Evolutionary conservation across 2,329 filamentous ascomycete genomes (phyloP).

Genomic region (Aspergillus quadrilineatus): DNA sequence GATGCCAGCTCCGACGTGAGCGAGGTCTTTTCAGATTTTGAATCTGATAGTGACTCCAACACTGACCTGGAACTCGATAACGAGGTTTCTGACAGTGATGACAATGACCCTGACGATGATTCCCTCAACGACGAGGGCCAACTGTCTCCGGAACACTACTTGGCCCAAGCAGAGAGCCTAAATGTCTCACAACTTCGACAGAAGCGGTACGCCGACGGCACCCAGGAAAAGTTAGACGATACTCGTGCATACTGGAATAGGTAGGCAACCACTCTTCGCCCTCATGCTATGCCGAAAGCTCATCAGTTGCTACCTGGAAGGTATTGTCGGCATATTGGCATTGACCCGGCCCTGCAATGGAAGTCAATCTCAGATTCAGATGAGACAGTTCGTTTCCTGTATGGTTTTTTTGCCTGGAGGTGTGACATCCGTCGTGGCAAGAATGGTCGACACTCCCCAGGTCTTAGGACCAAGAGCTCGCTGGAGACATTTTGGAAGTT

Average conservation of each 20-base stretch:
- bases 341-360: slow-evolving; percentile 21
- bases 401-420: slow-evolving; percentile 25
- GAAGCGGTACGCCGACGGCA: slow-evolving; percentile 28
- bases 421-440: slow-evolving; percentile 21
- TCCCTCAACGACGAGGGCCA: slow-evolving; percentile 14
- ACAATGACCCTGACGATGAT: background rate
- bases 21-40: background rate
- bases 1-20: too few relatives aligned
- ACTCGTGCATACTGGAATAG: slow-evolving; percentile 25
- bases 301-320: slow-evolving; percentile 20
- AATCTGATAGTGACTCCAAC: background rate
- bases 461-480: slow-evolving; percentile 21
- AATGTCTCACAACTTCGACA: slow-evolving; percentile 28
- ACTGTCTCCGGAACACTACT: slow-evolving; percentile 23
- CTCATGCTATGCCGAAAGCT: slow-evolving; percentile 6
- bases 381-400: slow-evolving; percentile 28
- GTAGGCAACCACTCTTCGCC: slow-evolving; percentile 13
- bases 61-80: background rate
- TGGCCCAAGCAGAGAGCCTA: slow-evolving; percentile 25
- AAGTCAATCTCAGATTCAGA: slow-evolving; percentile 27
- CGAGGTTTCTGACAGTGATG: background rate
- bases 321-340: slow-evolving; percentile 22
- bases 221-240: slow-evolving; percentile 28
- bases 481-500: slow-evolving; percentile 26
- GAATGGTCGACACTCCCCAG: slow-evolving; percentile 10